A percentile compares a stretch with the other conserved stretches of the same genome.
These are phyloP conservation scores for Coemansia erecta DNA, from an alignment of 192 early-diverging fungal genomes.

Conservation along the genomic window DNA sequence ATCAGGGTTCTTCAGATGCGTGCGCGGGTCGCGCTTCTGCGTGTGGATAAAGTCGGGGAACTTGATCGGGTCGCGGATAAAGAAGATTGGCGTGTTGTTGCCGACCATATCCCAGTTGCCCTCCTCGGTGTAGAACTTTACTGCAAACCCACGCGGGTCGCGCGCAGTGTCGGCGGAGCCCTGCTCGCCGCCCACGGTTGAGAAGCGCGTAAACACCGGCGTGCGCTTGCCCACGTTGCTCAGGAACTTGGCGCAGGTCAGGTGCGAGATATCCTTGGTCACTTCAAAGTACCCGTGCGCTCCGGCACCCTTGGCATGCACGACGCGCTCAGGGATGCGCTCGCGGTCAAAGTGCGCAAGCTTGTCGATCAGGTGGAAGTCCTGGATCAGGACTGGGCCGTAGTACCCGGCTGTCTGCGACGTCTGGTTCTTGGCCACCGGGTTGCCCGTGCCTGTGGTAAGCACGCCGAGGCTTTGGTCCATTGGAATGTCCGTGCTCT, in stretches of 20 bases:
- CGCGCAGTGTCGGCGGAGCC: slow-evolving; percentile 74
- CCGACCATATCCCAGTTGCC: slow-evolving; percentile 87
- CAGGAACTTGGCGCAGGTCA: slow-evolving; percentile 76
- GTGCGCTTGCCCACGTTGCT: slow-evolving; percentile 71
- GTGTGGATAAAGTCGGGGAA: slow-evolving; percentile 85
- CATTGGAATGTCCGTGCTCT: slow-evolving; percentile 17
- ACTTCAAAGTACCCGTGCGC: slow-evolving; percentile 83
- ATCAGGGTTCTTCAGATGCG: slow-evolving; percentile 65
- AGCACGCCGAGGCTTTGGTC: slow-evolving; percentile 39
- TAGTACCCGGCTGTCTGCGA: slow-evolving; percentile 64
- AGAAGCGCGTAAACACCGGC: slow-evolving; percentile 78
- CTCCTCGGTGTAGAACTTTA: slow-evolving; percentile 88
- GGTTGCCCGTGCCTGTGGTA: slow-evolving; percentile 64
- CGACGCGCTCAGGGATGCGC: slow-evolving; percentile 83
- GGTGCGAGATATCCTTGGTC: slow-evolving; percentile 64
- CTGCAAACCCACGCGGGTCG: slow-evolving; percentile 78
- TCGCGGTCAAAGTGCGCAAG: slow-evolving; percentile 83
- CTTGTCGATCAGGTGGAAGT: slow-evolving; percentile 77
- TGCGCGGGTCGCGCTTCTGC: slow-evolving; percentile 79
- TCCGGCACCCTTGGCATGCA: slow-evolving; percentile 82
- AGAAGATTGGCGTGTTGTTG: slow-evolving; percentile 84
- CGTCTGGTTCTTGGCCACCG: slow-evolving; percentile 76
- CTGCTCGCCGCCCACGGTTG: slow-evolving; percentile 73
- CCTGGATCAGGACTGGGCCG: slow-evolving; percentile 68
- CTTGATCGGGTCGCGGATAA: slow-evolving; percentile 75